Evolutionary conservation across 345 rosid genomes (phyloP).

Genomic region (Gossypioides kirkii): DNA sequence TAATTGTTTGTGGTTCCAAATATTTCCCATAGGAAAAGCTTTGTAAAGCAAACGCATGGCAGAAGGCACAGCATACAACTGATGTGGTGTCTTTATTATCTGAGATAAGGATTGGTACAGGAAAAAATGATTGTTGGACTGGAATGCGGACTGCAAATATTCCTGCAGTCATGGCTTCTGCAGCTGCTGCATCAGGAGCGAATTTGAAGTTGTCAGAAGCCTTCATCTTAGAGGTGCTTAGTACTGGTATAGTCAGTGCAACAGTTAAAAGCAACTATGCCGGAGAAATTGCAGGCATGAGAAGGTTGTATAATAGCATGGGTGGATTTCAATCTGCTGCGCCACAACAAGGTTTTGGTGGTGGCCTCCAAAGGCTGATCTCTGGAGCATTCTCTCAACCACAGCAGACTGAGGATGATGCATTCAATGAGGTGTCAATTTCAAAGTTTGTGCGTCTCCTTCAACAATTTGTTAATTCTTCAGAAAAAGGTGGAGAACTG

Average conservation of each 20-base stretch:
- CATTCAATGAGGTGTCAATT: slow-evolving; percentile 85
- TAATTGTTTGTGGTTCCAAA: slow-evolving; percentile 13
- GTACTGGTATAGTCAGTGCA: slow-evolving; percentile 93
- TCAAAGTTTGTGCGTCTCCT: slow-evolving; percentile 81
- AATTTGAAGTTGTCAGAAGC: slow-evolving; percentile 77
- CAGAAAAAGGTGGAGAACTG: slow-evolving; percentile 89
- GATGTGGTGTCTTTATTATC: slow-evolving; percentile 92
- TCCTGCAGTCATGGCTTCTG: slow-evolving; percentile 98
- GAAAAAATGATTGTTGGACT: slow-evolving; percentile 86
- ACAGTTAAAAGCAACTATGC: slow-evolving; percentile 93
- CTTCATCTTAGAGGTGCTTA: slow-evolving; percentile 93
- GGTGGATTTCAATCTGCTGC: slow-evolving; percentile 83
- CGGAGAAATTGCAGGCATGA: slow-evolving; percentile 99
- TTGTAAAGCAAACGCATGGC: slow-evolving; percentile 98
- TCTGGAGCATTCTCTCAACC: slow-evolving; percentile 85
- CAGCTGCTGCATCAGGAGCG: slow-evolving; percentile 98
- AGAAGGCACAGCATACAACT: slow-evolving; percentile 75
- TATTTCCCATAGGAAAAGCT: slow-evolving; percentile 69
- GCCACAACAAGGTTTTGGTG: slow-evolving; percentile 48
- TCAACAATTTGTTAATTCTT: slow-evolving; percentile 82
- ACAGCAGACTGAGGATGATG: slow-evolving; percentile 63
- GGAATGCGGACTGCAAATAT: slow-evolving; percentile 85
- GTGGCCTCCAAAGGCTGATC: slow-evolving; percentile 83
- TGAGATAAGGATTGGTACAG: slow-evolving; percentile 90
- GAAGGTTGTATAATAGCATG: slow-evolving; percentile 87